phyloP scores from a whole-genome alignment of 352 stramenopile species.

The Pythium monospermum region DNA sequence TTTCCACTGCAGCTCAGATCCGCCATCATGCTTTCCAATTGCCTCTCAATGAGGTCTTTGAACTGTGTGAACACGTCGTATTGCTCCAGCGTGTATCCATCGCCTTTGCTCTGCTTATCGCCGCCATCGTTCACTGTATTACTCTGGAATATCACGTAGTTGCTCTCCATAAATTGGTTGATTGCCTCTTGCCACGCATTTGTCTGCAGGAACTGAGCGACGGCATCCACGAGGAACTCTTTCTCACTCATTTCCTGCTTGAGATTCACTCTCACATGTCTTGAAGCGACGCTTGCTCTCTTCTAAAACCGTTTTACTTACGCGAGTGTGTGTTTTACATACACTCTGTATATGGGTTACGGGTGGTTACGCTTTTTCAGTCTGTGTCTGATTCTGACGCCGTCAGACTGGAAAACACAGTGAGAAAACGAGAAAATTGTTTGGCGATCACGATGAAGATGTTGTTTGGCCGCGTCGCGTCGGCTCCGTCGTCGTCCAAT shows the following conservation, averaged over 20 bases:
- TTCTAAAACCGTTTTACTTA: conserved; percentile 1
- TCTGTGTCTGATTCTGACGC: background rate
- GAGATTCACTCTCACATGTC: background rate
- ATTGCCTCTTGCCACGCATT: conserved; percentile 43
- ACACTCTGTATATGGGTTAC: background rate
- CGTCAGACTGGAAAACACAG: background rate
- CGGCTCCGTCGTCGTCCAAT: conserved; percentile 3
- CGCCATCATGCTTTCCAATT: conserved; percentile 50
- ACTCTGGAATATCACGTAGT: conserved; percentile 49
- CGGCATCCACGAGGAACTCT: conserved; percentile 67
- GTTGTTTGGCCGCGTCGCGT: conserved; percentile 23
- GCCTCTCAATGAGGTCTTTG: conserved; percentile 58
- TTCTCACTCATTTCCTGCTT: conserved; percentile 32
- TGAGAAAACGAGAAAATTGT: background rate
- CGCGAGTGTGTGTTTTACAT: background rate
- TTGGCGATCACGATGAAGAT: conserved; percentile 29
- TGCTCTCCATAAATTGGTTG: conserved; percentile 44
- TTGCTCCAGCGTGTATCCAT: conserved; percentile 45
- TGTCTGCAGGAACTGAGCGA: conserved; percentile 67
- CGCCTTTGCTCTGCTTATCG: conserved; percentile 24
- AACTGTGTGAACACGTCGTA: conserved; percentile 67
- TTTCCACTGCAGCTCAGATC: conserved; percentile 59
- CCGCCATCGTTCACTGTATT: conserved; percentile 13
- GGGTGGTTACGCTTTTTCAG: background rate
- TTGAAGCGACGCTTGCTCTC: conserved; percentile 2